Evolutionary conservation across 352 stramenopile genomes (phyloP), one percentile per base, ranked within the genome.

Genomic region (Pythium dissotocum): DNA sequence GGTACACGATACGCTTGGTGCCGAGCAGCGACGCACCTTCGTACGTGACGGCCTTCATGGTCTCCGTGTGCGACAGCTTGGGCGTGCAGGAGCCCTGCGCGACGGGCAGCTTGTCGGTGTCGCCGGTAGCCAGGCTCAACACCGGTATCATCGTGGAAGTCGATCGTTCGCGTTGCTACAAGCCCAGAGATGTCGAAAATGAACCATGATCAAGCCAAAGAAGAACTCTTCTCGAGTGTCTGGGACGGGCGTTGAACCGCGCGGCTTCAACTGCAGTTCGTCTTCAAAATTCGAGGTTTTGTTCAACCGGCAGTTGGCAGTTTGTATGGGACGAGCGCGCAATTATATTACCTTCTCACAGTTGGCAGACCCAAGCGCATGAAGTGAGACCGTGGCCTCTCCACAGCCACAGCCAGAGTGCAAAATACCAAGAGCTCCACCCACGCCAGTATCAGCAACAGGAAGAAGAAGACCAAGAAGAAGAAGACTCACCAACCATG

Each of bases 41-140:
- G 54, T 57, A 81, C 48, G 69, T 71, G 18, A 81, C 33, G 16
- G 75, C 75, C 58, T 78, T 77, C 75, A 79, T 81, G 14, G 60
- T 77, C 46, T 75, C 57, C 9, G 21, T 42, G 44, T 60, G 64
- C 38, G 71, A 79, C 30, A 63, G 66, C 24, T 68, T 66, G 28
- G 75, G 75, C 44, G 71, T 52, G 26, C 65, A 77, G 13, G 69
- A 73, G 36, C 63, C 65, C 24, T 78, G 59, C 28, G 35, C 70
- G 5, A 81, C 75, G 14, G 33, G 38, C 16, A 69, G 63, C 58
- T 72, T 71, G 21, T 70, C 66, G 12, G 30, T 18, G 40, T 59
- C 53, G 38, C 35, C 30, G n/a, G 67, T 67, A 36, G 44, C 58
- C 49, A 68, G 59, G 48, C 61, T 53, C 56, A 75, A 63, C 38